Evolutionary conservation across 805 yeast species (phyloP), one percentile per base, ranked within the genome.

Genomic region (Saccharomyces mikatae): DNA sequence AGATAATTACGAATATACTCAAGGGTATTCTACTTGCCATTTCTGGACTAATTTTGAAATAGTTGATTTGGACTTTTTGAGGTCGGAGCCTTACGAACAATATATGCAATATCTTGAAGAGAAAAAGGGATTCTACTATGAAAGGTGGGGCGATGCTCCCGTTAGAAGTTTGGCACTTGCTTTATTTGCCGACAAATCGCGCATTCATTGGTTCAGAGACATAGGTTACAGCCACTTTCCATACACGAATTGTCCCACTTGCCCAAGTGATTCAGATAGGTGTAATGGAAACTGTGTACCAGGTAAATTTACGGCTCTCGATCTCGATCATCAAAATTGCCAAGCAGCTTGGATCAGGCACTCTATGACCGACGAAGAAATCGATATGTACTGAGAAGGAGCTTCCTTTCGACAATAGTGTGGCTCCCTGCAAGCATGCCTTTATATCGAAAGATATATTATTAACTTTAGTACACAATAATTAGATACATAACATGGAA

Each of bases 71-170:
- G 92, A 89, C 59, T 89, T 89, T 61, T 86, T 76, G 71, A 72
- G 96, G 52, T 71, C 78, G 26, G 83, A 86, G 52, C 81, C 89
- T 0, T 89, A 89, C 64, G 72, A 75, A 41, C 70, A 71, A 11
- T 89, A 86, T 81, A 80, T 84, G 62, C 72, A 84, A 31, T 71
- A 75, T 62, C 71, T 89, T 44, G 96, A 89, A 54, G 57, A 75
- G 3, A 70, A 83, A 1, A 94, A 95, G 21, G 92, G 92, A 3
- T 89, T 89, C 63, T 89, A 87, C 68, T 89, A 89, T 63, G 96
- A 90, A 68, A 72, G 96, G 54, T 89, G 96, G 96, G 96, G 96
- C 2, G 96, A 89, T 72, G 96, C 96, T 0, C 96, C 96, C 0
- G 94, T 89, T 1, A 94, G 88, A 66, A 81, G 90, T 2, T 63